Base-by-base conservation (phyloP, 352 stramenopile genomes). In the Halophytophthora polymorphica region DNA sequence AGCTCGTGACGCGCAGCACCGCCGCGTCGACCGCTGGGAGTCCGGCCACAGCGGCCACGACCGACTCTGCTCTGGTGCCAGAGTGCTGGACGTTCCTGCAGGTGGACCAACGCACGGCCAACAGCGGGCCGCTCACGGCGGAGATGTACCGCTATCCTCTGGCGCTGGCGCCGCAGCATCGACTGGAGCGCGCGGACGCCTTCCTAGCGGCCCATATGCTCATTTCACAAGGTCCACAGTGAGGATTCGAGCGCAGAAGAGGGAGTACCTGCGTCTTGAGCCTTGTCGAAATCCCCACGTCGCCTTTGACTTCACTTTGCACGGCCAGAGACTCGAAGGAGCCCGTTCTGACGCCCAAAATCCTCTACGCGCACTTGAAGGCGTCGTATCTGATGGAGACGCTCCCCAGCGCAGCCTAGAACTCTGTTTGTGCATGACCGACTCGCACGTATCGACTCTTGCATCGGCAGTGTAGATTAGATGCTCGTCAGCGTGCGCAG, bases 71-170 rank as follows among this genome's bases (percentile, higher is more conserved):
- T 33, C 77, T 77, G 33, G 52, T 77, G 22, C 78, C 81, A 5
- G 76, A 92, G 50, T 93, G 79, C 61, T 93, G 81, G 79, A 92
- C 83, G 35, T 92, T 86, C 56, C 56, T 92, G 21, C 83, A 88
- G 53, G 77, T 93, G 12, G 81, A 92, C 54, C 77, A 89, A 53
- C 81, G 79, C 47, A 90, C 79, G 6, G 74, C 79, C 49, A 90
- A 87, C 50, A 88, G 71, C 41, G 72, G 73, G 41, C 50, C 75
- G 14, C 48, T 92, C 18, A 90, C 76, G 45, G 53, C 70, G 14
- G 79, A 93, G 64, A 90, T 93, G 83, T 93, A 90, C 71, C 83
- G 78, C 61, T 88, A 89, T 46, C 81, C 71, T 22, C 65, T 92
- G 38, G 75, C 90, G 36, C 63, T 94, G 43, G 79, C 83, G 38